Evolutionary conservation across 805 yeast genomes (phyloP).

Genomic region (Lachancea waltii): DNA sequence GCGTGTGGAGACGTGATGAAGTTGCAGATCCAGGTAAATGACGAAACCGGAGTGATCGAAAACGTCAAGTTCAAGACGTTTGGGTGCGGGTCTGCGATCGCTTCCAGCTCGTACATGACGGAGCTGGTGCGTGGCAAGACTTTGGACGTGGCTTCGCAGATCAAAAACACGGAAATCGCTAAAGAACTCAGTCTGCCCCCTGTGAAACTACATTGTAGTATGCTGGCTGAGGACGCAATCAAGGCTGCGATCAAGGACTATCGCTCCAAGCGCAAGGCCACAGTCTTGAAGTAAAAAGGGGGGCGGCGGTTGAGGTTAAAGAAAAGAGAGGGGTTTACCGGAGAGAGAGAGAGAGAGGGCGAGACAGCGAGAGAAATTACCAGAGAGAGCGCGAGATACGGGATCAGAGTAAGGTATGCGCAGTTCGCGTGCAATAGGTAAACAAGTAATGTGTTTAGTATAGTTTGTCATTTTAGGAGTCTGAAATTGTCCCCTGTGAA

Average conservation of each 20-base stretch:
- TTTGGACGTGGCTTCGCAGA: constrained; percentile 84
- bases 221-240: constrained; percentile 98
- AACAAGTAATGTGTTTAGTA: neutral
- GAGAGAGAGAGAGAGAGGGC: too few species aligned
- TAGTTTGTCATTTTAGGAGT: too few species aligned
- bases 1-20: constrained; percentile 99
- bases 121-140: constrained; percentile 93
- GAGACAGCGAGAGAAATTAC: too few species aligned
- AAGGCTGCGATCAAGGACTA: constrained; percentile 96
- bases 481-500: too few species aligned
- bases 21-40: constrained; percentile 89
- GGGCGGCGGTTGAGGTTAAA: neutral
- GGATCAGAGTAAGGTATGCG: too few species aligned
- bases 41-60: constrained; percentile 80
- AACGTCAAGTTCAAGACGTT: constrained; percentile 97
- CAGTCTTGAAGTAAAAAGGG: constrained; percentile 11
- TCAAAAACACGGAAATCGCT: constrained; percentile 92
- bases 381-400: too few species aligned
- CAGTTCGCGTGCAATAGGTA: too few species aligned
- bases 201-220: constrained; percentile 93
- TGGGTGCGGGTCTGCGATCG: constrained; percentile 99
- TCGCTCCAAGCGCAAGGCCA: constrained; percentile 60
- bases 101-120: constrained; percentile 90
- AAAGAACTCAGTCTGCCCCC: constrained; percentile 93
- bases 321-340: too few species aligned